Evolutionary conservation across 2,329 filamentous ascomycete species (phyloP).

Genomic region (Arthrobotrys sphaeroides): DNA sequence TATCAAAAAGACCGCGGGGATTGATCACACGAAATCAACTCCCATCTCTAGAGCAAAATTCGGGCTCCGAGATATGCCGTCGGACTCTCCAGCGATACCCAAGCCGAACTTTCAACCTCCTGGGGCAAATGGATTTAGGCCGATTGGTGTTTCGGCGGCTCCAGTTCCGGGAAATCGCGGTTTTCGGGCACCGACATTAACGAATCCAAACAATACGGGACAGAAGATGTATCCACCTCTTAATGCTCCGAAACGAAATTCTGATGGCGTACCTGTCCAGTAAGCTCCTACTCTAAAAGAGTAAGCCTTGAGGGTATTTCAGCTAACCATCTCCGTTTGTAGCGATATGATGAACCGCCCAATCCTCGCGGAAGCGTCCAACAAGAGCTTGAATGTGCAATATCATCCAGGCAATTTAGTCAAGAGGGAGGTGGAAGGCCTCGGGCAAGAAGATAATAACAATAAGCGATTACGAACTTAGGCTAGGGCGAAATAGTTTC

Average conservation of each 20-base stretch:
- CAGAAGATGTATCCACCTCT: slow-evolving; percentile 49
- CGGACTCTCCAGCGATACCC: slow-evolving; percentile 5
- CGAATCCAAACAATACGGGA: slow-evolving; percentile 20
- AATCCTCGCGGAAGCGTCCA: slow-evolving; percentile 35
- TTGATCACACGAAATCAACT: slow-evolving; percentile 58
- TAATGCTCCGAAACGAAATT: slow-evolving; percentile 43
- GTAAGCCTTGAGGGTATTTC: background rate
- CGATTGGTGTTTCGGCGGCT: slow-evolving; percentile 34
- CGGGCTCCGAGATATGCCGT: slow-evolving; percentile 46
- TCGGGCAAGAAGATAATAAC: slow-evolving; percentile 14
- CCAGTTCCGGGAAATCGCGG: slow-evolving; percentile 29
- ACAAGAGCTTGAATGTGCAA: slow-evolving; percentile 37
- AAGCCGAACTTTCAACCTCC: slow-evolving; percentile 57
- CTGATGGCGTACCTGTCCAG: slow-evolving; percentile 47
- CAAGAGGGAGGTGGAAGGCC: slow-evolving; percentile 26
- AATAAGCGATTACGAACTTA: slow-evolving; percentile 37
- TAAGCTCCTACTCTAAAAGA: background rate
- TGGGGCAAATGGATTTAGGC: slow-evolving; percentile 49
- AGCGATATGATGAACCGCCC: slow-evolving; percentile 52
- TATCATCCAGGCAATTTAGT: background rate
- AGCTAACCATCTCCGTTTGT: background rate
- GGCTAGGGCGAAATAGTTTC: background rate
- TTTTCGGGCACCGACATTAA: slow-evolving; percentile 41
- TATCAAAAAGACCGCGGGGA: slow-evolving; percentile 57
- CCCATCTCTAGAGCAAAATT: slow-evolving; percentile 56